Conservation (phyloP, 2,329 filamentous ascomycete genomes). For the Pestalotiopsis sp. region DNA sequence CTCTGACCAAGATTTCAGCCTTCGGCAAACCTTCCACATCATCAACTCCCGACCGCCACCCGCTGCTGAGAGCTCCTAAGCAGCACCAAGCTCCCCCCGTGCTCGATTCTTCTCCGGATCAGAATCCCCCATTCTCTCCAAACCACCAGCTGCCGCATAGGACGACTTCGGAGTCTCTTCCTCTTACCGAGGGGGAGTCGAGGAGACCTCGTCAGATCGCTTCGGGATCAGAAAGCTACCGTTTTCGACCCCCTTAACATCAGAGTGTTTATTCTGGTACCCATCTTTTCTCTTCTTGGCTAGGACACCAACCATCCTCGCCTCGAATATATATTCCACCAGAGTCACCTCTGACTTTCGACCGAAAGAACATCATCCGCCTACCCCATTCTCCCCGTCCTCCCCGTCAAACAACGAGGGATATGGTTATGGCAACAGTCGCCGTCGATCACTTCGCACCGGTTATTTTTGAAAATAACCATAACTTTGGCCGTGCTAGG, state of each 20-base stretch:
- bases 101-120: conserved; percentile 52
- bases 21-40: conserved; percentile 66
- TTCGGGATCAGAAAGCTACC: conserved; percentile 89
- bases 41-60: conserved; percentile 68
- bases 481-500: conserved; percentile 35
- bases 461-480: conserved; percentile 52
- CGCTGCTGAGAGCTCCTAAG: conserved; percentile 52
- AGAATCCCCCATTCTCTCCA: conserved; percentile 58
- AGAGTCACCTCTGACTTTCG: conserved; percentile 23
- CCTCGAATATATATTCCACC: conserved; percentile 15
- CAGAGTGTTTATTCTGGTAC: conserved; percentile 28
- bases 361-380: conserved; percentile 16
- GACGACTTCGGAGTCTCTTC: conserved; percentile 97
- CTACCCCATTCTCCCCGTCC: conserved; percentile 26
- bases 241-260: conserved; percentile 95
- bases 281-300: not conserved
- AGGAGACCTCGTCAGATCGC: conserved; percentile 94
- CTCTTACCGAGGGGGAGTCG: conserved; percentile 99
- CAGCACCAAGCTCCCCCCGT: conserved; percentile 49
- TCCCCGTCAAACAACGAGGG: conserved; percentile 40
- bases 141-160: conserved; percentile 98
- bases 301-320: conserved; percentile 20
- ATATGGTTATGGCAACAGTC: conserved; percentile 69
- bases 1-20: conserved; percentile 72
- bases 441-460: conserved; percentile 57